These are phyloP conservation scores for Tagetes erecta DNA, from an alignment of 129 eudicot species.

Conservation along the genomic window DNA sequence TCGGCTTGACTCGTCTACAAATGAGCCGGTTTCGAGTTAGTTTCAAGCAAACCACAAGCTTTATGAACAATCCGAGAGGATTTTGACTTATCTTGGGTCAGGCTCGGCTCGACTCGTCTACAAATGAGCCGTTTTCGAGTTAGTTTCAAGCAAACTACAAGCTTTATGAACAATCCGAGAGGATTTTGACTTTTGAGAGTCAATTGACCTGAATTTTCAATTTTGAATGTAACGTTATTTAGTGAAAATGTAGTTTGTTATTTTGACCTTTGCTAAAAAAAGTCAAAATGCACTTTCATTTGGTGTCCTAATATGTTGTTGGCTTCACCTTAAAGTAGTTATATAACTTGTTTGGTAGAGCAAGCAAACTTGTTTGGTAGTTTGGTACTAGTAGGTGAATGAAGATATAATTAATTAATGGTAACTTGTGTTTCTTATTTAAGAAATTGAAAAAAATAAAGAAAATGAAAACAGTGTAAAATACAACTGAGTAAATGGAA, in stretches of 20 bases:
- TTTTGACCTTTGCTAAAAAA: conserved; percentile 10
- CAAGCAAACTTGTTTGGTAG: conserved; percentile 37
- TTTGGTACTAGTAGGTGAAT: conserved; percentile 33
- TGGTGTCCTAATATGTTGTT: conserved; percentile 31
- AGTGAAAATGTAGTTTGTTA: conserved; percentile 17
- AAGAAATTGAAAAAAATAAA: neutral
- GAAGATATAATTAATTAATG: conserved; percentile 4
- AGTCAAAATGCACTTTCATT: conserved; percentile 19
- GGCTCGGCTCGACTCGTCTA: too few species aligned
- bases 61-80: neutral
- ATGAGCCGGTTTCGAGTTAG: too few species aligned
- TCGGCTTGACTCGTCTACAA: too few species aligned
- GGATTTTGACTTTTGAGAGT: conserved; percentile 6
- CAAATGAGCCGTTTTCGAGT: too few species aligned
- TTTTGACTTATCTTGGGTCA: neutral
- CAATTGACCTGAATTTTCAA: neutral
- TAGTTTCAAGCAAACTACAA: too few species aligned
- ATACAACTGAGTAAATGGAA: neutral
- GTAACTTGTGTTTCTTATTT: neutral
- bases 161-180: too few species aligned
- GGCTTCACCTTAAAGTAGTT: neutral
- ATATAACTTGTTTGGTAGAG: conserved; percentile 26
- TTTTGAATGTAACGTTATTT: neutral
- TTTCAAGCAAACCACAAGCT: too few species aligned
- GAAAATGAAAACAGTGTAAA: neutral